phyloP scores from a whole-genome alignment of 129 eudicot species.

The Erigeron canadensis region DNA sequence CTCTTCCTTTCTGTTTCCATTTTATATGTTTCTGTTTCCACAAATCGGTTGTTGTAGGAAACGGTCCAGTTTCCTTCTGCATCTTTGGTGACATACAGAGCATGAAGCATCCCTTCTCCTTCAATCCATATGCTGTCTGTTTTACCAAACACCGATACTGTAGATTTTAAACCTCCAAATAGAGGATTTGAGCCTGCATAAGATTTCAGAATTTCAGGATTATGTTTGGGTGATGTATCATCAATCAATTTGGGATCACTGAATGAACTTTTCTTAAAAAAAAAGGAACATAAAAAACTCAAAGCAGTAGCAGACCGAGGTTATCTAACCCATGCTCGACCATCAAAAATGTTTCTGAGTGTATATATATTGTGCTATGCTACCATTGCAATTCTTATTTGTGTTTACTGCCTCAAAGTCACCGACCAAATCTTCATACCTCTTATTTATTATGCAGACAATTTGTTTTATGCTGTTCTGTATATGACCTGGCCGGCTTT shows the following conservation, averaged over 20 bases:
- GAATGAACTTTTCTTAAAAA: too few species aligned
- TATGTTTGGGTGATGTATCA: background rate
- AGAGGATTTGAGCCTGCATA: slow-evolving; percentile 36
- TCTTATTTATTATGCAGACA: too few species aligned
- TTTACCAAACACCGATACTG: slow-evolving; percentile 33
- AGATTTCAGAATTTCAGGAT: background rate
- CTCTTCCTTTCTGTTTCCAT: slow-evolving; percentile 22
- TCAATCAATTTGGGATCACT: background rate
- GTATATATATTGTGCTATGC: too few species aligned
- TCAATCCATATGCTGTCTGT: slow-evolving; percentile 32
- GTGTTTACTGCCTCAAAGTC: too few species aligned
- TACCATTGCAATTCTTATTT: too few species aligned
- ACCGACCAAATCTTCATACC: too few species aligned
- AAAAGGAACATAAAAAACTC: too few species aligned
- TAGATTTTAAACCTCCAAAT: slow-evolving; percentile 29
- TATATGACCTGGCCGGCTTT: too few species aligned
- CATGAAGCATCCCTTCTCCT: slow-evolving; percentile 49
- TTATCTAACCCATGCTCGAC: too few species aligned
- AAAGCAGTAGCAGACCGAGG: too few species aligned
- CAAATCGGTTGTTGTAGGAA: slow-evolving; percentile 30
- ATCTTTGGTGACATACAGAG: slow-evolving; percentile 28
- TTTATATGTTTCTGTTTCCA: slow-evolving; percentile 38
- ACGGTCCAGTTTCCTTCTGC: slow-evolving; percentile 22
- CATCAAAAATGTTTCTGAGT: too few species aligned
- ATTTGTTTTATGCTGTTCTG: too few species aligned